A percentile compares a stretch with the other conserved stretches of the same genome.
Conservation (phyloP, 2,329 filamentous ascomycete species). For the Capronia coronata region DNA sequence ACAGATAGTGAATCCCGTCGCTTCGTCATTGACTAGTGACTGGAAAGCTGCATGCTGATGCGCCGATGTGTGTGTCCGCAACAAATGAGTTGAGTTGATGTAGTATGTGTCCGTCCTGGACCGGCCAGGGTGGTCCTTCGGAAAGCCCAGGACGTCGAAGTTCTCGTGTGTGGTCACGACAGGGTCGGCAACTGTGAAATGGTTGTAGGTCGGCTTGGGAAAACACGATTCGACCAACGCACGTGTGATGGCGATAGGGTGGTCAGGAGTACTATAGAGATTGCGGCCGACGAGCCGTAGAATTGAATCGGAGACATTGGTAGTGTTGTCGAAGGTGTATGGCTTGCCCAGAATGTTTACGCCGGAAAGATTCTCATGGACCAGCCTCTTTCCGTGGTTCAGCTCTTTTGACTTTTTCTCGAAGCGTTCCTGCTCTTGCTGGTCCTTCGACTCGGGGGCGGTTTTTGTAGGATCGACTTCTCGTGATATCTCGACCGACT, state of each 20-base stretch:
- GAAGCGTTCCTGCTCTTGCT: constrained; percentile 3
- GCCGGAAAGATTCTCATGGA: constrained; percentile 16
- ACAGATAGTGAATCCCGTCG: constrained; percentile 77
- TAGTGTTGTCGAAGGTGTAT: constrained; percentile 60
- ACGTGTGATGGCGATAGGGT: constrained; percentile 84
- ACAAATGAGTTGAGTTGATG: constrained; percentile 71
- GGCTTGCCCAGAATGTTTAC: constrained; percentile 22
- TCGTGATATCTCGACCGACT: constrained; percentile 16
- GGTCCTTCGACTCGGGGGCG: constrained; percentile 3
- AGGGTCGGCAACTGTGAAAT: constrained; percentile 67
- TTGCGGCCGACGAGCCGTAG: constrained; percentile 65
- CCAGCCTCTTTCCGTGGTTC: constrained; percentile 17
- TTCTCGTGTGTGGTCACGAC: constrained; percentile 81
- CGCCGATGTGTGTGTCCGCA: constrained; percentile 90
- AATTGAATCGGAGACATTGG: constrained; percentile 74
- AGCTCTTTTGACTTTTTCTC: constrained; percentile 11
- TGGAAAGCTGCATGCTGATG: constrained; percentile 81
- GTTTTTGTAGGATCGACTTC: constrained; percentile 26
- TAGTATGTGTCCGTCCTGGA: constrained; percentile 92
- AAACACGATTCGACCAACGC: constrained; percentile 90
- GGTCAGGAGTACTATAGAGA: constrained; percentile 84
- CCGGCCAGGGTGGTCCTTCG: constrained; percentile 77
- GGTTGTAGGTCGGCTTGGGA: constrained; percentile 61
- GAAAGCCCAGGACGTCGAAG: constrained; percentile 95
- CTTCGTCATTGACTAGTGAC: constrained; percentile 30